Evolutionary conservation across 108 stramenopile species (phyloP).

Genomic region (Cylindrotheca fusiformis): DNA sequence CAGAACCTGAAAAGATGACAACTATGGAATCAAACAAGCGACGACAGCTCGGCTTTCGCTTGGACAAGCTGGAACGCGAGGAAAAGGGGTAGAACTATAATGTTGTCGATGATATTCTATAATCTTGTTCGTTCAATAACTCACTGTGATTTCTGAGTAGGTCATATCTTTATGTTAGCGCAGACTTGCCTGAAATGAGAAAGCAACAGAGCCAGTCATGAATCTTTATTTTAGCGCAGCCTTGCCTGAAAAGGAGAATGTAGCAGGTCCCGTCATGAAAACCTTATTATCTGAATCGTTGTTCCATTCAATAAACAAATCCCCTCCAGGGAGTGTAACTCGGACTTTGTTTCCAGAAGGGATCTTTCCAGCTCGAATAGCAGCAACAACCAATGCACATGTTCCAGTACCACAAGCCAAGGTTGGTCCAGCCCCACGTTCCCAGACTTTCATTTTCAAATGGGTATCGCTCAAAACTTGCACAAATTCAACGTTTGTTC

Average conservation of each 20-base stretch:
- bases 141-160: too few species aligned
- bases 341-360: slow-evolving; percentile 53
- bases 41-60: slow-evolving; percentile 19
- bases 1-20: neutral
- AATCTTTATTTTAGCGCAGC: slow-evolving; percentile 50
- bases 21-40: slow-evolving; percentile 16
- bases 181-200: slow-evolving; percentile 53
- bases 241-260: slow-evolving; percentile 55
- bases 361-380: slow-evolving; percentile 86
- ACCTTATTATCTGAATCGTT: slow-evolving; percentile 82
- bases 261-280: slow-evolving; percentile 91
- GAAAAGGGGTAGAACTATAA: too few species aligned
- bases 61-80: slow-evolving; percentile 10
- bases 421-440: slow-evolving; percentile 96
- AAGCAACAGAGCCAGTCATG: slow-evolving; percentile 86
- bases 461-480: slow-evolving; percentile 82
- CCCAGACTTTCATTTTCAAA: slow-evolving; percentile 97
- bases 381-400: slow-evolving; percentile 93
- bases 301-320: slow-evolving; percentile 90
- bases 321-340: slow-evolving; percentile 90
- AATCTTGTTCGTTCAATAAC: too few species aligned
- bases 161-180: slow-evolving; percentile 31
- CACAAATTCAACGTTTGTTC: slow-evolving; percentile 97
- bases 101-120: too few species aligned
- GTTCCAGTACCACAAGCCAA: slow-evolving; percentile 97